Percentiles rank a stretch among this genome's conserved stretches.
Conservation (phyloP, 2,329 filamentous ascomycete genomes). For the Sporothrix phasma region DNA sequence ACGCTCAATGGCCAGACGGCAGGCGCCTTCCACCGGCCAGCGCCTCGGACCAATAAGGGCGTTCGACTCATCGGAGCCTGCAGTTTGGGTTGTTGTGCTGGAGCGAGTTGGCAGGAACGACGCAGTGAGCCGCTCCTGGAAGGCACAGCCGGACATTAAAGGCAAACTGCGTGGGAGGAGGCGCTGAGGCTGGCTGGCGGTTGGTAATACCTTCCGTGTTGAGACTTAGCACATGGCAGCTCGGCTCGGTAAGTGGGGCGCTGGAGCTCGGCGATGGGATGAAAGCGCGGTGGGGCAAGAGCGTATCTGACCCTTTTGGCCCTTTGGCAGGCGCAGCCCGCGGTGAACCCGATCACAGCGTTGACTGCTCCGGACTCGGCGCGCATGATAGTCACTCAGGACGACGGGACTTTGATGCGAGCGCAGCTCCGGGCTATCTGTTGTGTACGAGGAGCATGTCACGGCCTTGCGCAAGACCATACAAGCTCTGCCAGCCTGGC, state of each 20-base stretch:
- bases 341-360: too few species aligned
- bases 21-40: slow-evolving; percentile 7
- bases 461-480: too few species aligned
- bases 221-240: background rate
- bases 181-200: background rate
- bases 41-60: background rate
- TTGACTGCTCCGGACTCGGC: background rate
- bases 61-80: slow-evolving; percentile 3
- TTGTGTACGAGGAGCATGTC: too few species aligned
- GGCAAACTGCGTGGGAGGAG: background rate
- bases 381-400: too few species aligned
- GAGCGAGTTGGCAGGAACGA: background rate
- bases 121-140: background rate
- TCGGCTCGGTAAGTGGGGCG: background rate
- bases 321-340: background rate
- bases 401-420: too few species aligned
- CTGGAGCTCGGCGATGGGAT: background rate
- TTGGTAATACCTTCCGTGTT: slow-evolving; percentile 3
- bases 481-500: too few species aligned
- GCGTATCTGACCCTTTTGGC: background rate
- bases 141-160: background rate
- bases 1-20: background rate
- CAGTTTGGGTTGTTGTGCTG: background rate
- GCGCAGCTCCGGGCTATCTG: too few species aligned
- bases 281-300: background rate